Evolutionary conservation across 352 stramenopile genomes (phyloP), one percentile per base, ranked within the genome.

Genomic region (Phytophthora megakarya): DNA sequence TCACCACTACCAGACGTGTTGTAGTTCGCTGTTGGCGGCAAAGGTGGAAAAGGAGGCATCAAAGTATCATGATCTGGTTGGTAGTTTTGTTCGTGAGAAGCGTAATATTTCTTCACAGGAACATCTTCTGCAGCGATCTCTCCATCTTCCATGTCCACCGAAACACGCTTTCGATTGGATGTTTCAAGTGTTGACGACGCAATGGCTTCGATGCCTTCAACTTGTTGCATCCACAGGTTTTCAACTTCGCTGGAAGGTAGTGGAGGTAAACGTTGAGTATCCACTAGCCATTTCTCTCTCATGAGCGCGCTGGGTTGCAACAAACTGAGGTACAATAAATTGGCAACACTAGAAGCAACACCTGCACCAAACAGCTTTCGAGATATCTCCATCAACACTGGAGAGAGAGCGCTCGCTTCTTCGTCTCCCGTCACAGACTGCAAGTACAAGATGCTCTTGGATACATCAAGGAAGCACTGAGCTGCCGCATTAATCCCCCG

Each of bases 271-370:
- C 71, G 67, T 59, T 93, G 85, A 1, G 80, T 90, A 26, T 75
- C 55, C n/a, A 66, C 59, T n/a, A 93, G 61, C 83, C 83, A 93
- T 21, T 67, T 55, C 49, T 92, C 83, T 45, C 76, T 52, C 22
- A 59, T 37, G 1, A 63, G 25, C 0, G 26, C 25, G 15, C 32
- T 73, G 5, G 63, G 61, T 49, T 93, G 85, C 53, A 93, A 64
- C 37, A 81, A 86, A 30, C 83, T 79, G 30, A 93, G 73, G 52
- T 90, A 93, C 46, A 91, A 39, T 22, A 93, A 52, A 48, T 93
- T 93, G 11, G 83, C 78, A 5, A 91, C 65, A 26, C 59, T 84
- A 10, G 80, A 65, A 3, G 80, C 81, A 16, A 85, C 67, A 42
- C 70, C 52, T 1, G 37, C 22, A 18, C 78, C 78, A 26, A 93